Base-by-base conservation (phyloP, 2,329 filamentous ascomycete species). In the Aspergillus hiratsukae region DNA sequence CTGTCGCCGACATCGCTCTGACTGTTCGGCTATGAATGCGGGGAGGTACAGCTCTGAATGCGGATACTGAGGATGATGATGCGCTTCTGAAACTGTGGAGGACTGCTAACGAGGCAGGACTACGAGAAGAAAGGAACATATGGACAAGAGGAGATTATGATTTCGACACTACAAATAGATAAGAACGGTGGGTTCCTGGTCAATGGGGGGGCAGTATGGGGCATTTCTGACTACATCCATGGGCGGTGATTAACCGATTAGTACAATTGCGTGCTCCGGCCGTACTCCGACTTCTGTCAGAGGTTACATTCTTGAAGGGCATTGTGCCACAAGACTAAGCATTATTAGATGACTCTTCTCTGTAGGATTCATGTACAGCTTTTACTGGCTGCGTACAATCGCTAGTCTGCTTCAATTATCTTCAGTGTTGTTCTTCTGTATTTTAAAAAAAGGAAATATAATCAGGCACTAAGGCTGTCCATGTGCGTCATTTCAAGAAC, bases 1-100 rank as follows among this genome's bases (percentile, higher is more conserved):
- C 58, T 51, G 72, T 75, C 51, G 71, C 68, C 51, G 74, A 74
- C 74, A 76, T 76, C 59, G 68, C 57, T 70, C 72, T 71, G 55
- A 60, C 58, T 59, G 56, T 57, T 58, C 55, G 57, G 58, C 40
- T 45, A 43, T 60, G 49, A 56, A 59, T 48, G 58, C 59, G 65
- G 63, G 64, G 66, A 59, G 58, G 43, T 10, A 49, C 41, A 51
- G 52, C 21, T 48, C 45, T 49, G 48, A 53, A 9, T 23, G 55
- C 56, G 48, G 21, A 48, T 23, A 53, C 55, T 45, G 21, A 46
- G 31, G 51, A 45, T 25, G 55, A 37, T 49, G 49, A 56, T 46
- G 46, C 40, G 37, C 27, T 35, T 21, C 43, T 56, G 49, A 52
- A 48, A n/a, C 25, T 40, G 10, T 21, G 31, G 11, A 52, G 28